phyloP scores from a whole-genome alignment of 2,329 filamentous ascomycete species.

The Talaromyces sp. region DNA sequence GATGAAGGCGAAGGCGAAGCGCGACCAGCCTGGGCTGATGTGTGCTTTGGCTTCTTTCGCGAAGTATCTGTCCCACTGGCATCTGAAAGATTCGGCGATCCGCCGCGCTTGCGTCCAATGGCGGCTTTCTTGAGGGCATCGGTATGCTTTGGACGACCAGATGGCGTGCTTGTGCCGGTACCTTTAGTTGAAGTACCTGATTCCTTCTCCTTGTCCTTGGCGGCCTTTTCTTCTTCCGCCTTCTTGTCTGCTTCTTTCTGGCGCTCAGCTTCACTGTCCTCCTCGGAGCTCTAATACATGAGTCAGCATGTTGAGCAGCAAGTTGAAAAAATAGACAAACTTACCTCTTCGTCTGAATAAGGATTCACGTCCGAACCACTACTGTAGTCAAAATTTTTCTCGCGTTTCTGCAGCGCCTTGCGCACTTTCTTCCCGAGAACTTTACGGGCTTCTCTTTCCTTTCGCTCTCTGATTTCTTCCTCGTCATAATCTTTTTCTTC shows the following conservation, averaged over 20 bases:
- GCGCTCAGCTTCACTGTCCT: constrained; percentile 59
- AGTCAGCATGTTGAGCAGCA: constrained; percentile 5
- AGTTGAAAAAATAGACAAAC: constrained; percentile 15
- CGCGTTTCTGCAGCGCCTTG: constrained; percentile 76
- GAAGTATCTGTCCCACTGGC: constrained; percentile 86
- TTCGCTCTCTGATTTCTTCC: constrained; percentile 58
- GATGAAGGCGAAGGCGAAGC: constrained; percentile 57
- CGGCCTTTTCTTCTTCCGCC: constrained; percentile 52
- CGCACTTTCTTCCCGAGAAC: constrained; percentile 70
- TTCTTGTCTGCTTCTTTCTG: constrained; percentile 56
- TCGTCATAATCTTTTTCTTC: constrained; percentile 67
- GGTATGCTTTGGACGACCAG: constrained; percentile 50
- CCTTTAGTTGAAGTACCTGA: constrained; percentile 60
- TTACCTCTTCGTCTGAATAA: constrained; percentile 49
- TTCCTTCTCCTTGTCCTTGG: constrained; percentile 45
- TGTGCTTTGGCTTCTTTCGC: constrained; percentile 72
- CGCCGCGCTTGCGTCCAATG: constrained; percentile 69
- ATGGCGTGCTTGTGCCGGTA: constrained; percentile 57
- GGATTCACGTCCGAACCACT: constrained; percentile 60
- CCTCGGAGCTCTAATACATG: constrained; percentile 46
- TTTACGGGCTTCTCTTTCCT: constrained; percentile 62
- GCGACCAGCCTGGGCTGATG: constrained; percentile 53
- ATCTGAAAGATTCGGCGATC: constrained; percentile 82
- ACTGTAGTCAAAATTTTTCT: constrained; percentile 82
- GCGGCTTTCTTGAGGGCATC: constrained; percentile 49